Conservation (phyloP, 768 basidiomycete species). For the Collybia nuda region DNA sequence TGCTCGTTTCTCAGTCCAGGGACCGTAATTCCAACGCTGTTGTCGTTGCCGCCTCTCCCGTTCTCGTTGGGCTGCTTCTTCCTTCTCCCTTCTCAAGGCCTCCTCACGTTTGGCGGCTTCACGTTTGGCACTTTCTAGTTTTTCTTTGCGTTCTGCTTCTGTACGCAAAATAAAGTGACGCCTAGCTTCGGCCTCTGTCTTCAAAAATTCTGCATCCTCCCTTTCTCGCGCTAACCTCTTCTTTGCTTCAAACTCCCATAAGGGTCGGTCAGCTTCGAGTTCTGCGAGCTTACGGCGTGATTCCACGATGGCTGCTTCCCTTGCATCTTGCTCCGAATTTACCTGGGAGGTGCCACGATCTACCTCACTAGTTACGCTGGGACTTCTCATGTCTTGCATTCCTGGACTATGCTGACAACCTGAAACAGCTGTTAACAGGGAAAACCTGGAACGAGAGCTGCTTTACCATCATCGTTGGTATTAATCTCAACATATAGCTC, state of each 20-base stretch:
- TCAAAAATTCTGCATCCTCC: constrained; percentile 39
- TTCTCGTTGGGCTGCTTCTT: constrained; percentile 36
- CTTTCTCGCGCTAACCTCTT: constrained; percentile 41
- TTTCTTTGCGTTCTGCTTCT: constrained; percentile 10
- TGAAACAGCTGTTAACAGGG: too few species aligned
- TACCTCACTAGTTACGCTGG: constrained; percentile 9
- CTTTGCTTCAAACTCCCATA: constrained; percentile 58
- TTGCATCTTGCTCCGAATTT: constrained; percentile 31
- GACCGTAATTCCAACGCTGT: constrained; percentile 56
- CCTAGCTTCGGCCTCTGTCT: constrained; percentile 31
- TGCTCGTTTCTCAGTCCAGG: constrained; percentile 66
- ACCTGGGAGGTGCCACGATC: not conserved
- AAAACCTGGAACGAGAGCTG: too few species aligned
- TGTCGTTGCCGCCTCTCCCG: constrained; percentile 44
- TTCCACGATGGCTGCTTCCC: constrained; percentile 51
- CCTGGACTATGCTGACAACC: constrained; percentile 1
- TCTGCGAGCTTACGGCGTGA: constrained; percentile 69
- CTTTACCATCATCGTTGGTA: constrained; percentile 8
- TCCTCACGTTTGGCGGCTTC: constrained; percentile 25
- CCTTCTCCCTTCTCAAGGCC: constrained; percentile 20
- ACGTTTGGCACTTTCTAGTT: constrained; percentile 14
- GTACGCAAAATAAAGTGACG: constrained; percentile 10
- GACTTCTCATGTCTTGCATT: constrained; percentile 10
- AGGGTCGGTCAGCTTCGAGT: constrained; percentile 59
- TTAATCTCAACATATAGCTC: constrained; percentile 37